Evolutionary conservation across 768 basidiomycete species (phyloP).

Genomic region (Grammothele lineata): DNA sequence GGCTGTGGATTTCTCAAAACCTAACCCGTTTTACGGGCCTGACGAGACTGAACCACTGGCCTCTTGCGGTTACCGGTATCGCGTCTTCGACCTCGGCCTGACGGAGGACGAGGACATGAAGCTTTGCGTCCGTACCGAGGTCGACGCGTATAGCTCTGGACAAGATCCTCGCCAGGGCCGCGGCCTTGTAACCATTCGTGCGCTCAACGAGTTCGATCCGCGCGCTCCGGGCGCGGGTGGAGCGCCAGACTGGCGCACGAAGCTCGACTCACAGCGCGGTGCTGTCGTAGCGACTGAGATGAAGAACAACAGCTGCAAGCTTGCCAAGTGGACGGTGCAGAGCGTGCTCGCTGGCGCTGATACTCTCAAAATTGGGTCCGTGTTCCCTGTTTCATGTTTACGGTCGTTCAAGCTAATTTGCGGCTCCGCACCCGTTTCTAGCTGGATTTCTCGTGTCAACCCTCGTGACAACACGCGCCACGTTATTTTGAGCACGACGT

Average conservation of each 20-base stretch:
- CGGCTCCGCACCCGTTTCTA: too few relatives aligned
- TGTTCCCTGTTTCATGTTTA: too few relatives aligned
- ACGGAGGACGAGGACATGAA: slow-evolving; percentile 88
- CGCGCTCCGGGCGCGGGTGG: slow-evolving; percentile 87
- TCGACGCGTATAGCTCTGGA: slow-evolving; percentile 78
- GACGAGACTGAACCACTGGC: slow-evolving; percentile 95
- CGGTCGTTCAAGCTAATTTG: too few relatives aligned
- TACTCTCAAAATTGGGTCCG: slow-evolving; percentile 93
- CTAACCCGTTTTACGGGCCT: slow-evolving; percentile 94
- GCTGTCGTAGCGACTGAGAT: slow-evolving; percentile 99
- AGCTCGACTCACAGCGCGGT: slow-evolving; percentile 92
- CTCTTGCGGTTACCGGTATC: slow-evolving; percentile 94
- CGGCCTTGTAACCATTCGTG: slow-evolving; percentile 85
- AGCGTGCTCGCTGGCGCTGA: slow-evolving; percentile 94
- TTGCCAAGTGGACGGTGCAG: slow-evolving; percentile 97
- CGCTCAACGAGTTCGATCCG: slow-evolving; percentile 95
- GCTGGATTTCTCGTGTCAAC: slow-evolving; percentile 92
- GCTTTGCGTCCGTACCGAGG: slow-evolving; percentile 92
- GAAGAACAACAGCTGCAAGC: slow-evolving; percentile 99
- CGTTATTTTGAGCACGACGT: slow-evolving; percentile 91
- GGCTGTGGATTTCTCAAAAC: slow-evolving; percentile 70
- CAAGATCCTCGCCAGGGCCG: slow-evolving; percentile 63
- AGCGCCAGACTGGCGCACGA: slow-evolving; percentile 98
- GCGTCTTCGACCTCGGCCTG: slow-evolving; percentile 89
- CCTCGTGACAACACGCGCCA: slow-evolving; percentile 95